phyloP scores from a whole-genome alignment of 2,329 filamentous ascomycete genomes.

The Epicoccum sorghinum region DNA sequence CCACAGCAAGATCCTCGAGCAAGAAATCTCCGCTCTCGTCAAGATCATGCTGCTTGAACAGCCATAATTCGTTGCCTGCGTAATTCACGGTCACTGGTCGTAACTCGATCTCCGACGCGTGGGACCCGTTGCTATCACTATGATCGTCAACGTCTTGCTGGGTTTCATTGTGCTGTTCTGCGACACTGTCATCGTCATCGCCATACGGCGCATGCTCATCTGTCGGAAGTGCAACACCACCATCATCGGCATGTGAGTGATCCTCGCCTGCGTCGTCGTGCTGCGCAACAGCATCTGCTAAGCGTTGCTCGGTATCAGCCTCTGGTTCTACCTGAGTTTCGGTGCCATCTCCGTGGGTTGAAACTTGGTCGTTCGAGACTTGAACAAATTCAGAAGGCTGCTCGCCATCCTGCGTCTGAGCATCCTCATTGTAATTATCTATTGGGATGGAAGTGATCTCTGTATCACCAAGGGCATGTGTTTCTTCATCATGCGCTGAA shows the following conservation, averaged over 20 bases:
- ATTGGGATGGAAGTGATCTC: background rate
- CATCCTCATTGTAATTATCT: background rate
- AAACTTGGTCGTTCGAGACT: background rate
- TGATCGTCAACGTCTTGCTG: constrained; percentile 21
- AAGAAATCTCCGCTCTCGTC: constrained; percentile 41
- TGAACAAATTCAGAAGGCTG: background rate
- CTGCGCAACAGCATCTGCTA: background rate
- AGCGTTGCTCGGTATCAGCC: background rate
- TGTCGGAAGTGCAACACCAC: constrained; percentile 22
- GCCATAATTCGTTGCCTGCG: constrained; percentile 36
- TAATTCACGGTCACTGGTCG: constrained; percentile 39
- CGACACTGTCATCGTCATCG: constrained; percentile 5
- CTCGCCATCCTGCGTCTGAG: background rate
- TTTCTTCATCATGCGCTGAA: constrained; percentile 3
- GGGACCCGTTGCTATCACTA: constrained; percentile 18
- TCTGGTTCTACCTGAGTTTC: background rate
- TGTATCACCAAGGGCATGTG: background rate
- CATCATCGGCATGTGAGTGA: constrained; percentile 14
- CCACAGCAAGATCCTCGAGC: constrained; percentile 32
- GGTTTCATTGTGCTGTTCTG: constrained; percentile 1
- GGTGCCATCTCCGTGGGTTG: background rate
- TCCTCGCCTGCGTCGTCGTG: constrained; percentile 2
- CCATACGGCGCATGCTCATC: constrained; percentile 6
- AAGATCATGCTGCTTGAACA: constrained; percentile 40
- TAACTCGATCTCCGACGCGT: constrained; percentile 18